Conservation (phyloP, 139 green algal species). For the Micractinium sp. region DNA sequence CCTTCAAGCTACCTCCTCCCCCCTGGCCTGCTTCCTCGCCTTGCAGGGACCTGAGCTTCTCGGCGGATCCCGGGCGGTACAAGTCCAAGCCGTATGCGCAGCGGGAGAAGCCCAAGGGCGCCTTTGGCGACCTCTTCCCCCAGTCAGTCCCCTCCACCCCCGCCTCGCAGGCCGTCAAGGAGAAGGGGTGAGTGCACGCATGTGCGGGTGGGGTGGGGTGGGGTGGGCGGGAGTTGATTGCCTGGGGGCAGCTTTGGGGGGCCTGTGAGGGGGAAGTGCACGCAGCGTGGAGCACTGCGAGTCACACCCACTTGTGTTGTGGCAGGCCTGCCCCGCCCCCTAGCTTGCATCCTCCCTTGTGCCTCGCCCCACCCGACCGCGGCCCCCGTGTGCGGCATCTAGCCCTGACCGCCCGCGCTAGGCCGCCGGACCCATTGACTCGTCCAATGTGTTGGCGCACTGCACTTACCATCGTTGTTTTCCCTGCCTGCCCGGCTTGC, state of each 20-base stretch:
- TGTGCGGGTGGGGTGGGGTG: no score
- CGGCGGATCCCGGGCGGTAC: conserved; percentile 21
- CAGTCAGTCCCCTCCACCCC: conserved; percentile 59
- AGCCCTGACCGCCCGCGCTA: no score
- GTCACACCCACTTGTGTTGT: no score
- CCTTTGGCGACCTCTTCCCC: conserved; percentile 80
- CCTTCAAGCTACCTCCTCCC: not conserved
- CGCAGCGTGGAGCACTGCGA: no score
- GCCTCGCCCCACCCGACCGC: no score
- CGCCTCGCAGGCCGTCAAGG: conserved; percentile 26
- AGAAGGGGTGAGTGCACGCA: conserved; percentile 13
- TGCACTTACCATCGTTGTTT: not conserved
- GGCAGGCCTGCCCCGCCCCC: no score
- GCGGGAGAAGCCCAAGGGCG: conserved; percentile 44
- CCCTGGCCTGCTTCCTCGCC: not conserved
- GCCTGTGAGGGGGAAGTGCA: no score
- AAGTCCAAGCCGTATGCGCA: conserved; percentile 24
- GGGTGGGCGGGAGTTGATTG: no score
- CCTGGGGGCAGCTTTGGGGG: no score
- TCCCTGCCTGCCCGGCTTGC: not conserved
- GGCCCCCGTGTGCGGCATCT: no score
- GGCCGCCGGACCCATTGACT: not conserved
- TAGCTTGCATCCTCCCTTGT: no score
- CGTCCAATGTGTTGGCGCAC: not conserved
- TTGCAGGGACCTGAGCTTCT: conserved; percentile 48